Percentiles rank a stretch among this genome's conserved stretches.
These are phyloP conservation scores for Russula sp. DNA, from an alignment of 768 basidiomycete genomes.

Conservation along the genomic window DNA sequence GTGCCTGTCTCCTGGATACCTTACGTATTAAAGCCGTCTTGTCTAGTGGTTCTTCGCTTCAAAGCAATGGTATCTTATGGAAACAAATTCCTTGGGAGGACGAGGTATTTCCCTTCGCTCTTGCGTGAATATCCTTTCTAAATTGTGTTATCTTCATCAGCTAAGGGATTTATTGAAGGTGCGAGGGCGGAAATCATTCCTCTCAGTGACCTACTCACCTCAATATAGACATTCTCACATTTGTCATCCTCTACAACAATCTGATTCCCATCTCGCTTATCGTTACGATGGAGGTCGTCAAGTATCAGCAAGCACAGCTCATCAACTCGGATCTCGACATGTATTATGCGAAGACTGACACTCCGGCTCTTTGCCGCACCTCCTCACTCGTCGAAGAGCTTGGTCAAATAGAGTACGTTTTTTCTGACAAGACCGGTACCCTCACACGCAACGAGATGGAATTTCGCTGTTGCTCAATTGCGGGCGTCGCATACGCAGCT, in stretches of 20 bases:
- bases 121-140: slow-evolving; percentile 7
- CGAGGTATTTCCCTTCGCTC: slow-evolving; percentile 42
- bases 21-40: not conserved
- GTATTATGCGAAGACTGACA: slow-evolving; percentile 94
- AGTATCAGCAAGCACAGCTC: slow-evolving; percentile 93
- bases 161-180: slow-evolving; percentile 82
- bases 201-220: slow-evolving; percentile 1
- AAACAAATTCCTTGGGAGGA: slow-evolving; percentile 51
- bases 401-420: slow-evolving; percentile 95
- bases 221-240: slow-evolving; percentile 82
- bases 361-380: slow-evolving; percentile 95
- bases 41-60: slow-evolving; percentile 76
- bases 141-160: slow-evolving; percentile 33
- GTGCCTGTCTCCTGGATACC: slow-evolving; percentile 26
- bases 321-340: slow-evolving; percentile 99
- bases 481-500: slow-evolving; percentile 84
- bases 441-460: slow-evolving; percentile 99
- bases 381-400: slow-evolving; percentile 97
- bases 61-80: slow-evolving; percentile 87
- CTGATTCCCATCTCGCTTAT: slow-evolving; percentile 98
- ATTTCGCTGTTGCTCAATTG: slow-evolving; percentile 85
- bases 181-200: slow-evolving; percentile 5
- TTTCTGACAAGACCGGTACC: slow-evolving; percentile 93
- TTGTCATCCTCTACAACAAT: slow-evolving; percentile 98
- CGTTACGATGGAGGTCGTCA: slow-evolving; percentile 99